These are phyloP conservation scores for Cercospora beticola DNA, from an alignment of 2,329 filamentous ascomycete genomes.

Conservation along the genomic window DNA sequence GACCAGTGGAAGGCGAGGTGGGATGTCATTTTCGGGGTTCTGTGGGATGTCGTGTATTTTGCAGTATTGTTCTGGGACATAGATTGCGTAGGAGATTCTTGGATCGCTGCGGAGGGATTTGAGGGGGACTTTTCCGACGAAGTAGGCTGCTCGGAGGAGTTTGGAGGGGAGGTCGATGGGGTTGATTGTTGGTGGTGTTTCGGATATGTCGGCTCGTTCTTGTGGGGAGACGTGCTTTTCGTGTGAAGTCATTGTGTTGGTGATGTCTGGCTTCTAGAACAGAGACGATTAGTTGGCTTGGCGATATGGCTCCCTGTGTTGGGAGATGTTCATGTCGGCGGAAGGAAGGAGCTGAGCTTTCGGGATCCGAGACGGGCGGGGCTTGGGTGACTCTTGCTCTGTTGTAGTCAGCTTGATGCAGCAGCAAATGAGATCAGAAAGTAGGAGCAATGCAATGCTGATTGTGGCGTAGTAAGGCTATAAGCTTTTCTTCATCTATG, in stretches of 20 bases:
- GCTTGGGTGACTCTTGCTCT: background rate
- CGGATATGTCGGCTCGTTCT: conserved; percentile 5
- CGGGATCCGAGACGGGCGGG: background rate
- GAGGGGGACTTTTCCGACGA: conserved; percentile 20
- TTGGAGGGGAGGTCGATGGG: conserved; percentile 14
- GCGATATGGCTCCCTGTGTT: background rate
- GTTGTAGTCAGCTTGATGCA: conserved; percentile 2
- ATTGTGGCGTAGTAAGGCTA: background rate
- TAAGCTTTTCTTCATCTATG: background rate
- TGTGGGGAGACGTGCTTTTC: background rate
- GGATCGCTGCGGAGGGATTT: conserved; percentile 10
- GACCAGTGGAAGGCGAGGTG: conserved; percentile 9
- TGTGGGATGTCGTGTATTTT: conserved; percentile 10
- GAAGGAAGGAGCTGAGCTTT: conserved; percentile 1
- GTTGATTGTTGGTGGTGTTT: conserved; percentile 3
- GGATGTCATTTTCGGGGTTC: background rate
- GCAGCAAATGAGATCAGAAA: background rate
- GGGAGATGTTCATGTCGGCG: no score
- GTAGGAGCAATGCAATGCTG: background rate
- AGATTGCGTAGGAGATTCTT: conserved; percentile 19
- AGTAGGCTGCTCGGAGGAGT: conserved; percentile 19
- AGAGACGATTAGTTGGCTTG: background rate
- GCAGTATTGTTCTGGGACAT: conserved; percentile 17
- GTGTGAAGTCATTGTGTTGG: background rate
- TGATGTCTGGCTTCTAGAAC: background rate